phyloP scores from a whole-genome alignment of 768 basidiomycete genomes.

The Lactarius tabidus region DNA sequence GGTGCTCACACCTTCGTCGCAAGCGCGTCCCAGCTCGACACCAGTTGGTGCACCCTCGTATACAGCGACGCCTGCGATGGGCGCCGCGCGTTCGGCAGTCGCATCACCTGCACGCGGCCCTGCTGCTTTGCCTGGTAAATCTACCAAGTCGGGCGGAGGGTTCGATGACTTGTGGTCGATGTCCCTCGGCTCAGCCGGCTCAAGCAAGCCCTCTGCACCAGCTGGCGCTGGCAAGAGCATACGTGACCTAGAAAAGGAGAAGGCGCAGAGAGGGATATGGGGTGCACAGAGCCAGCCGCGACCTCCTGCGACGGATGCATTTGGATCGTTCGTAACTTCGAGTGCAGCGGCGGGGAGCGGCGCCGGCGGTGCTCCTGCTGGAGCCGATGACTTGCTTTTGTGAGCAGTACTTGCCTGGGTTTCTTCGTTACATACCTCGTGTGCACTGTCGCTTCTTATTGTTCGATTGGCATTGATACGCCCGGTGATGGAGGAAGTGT shows the following conservation, averaged over 20 bases:
- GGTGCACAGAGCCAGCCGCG: constrained; percentile 36
- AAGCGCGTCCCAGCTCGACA: constrained; percentile 21
- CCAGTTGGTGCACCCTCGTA: constrained; percentile 2
- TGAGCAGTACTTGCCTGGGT: constrained; percentile 27
- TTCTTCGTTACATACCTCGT: no score
- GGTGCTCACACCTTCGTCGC: constrained; percentile 12
- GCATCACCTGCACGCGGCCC: constrained; percentile 21
- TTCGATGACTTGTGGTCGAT: constrained; percentile 91
- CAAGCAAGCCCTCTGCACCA: constrained; percentile 36
- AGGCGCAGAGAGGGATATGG: constrained; percentile 79
- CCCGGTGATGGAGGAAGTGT: neutral
- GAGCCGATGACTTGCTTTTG: constrained; percentile 41
- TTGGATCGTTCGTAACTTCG: constrained; percentile 30
- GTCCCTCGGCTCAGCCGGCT: constrained; percentile 51
- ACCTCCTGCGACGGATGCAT: constrained; percentile 28
- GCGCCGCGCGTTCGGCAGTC: constrained; percentile 28
- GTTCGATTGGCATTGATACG: neutral
- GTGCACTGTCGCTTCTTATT: neutral
- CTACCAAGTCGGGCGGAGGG: constrained; percentile 44
- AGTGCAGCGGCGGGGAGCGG: constrained; percentile 26
- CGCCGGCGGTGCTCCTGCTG: constrained; percentile 27
- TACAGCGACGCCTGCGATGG: constrained; percentile 4
- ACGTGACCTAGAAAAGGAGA: constrained; percentile 86
- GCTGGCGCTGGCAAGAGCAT: constrained; percentile 61
- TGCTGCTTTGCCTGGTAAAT: constrained; percentile 28